phyloP scores from a whole-genome alignment of 768 basidiomycete species.

The Pulveroboletus sp. region DNA sequence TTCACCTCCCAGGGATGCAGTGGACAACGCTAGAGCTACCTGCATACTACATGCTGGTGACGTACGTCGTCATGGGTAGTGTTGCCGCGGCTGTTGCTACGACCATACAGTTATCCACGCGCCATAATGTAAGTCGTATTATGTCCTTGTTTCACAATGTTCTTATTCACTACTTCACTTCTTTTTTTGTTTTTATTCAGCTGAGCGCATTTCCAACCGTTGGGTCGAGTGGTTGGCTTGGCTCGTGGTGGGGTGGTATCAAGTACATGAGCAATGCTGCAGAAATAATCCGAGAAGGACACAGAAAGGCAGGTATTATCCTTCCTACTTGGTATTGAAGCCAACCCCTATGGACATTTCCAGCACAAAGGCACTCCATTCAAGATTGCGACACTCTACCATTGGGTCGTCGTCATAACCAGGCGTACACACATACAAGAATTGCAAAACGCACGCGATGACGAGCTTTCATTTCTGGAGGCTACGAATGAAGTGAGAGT shows the following conservation, averaged over 20 bases:
- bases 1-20: neutral
- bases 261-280: constrained; percentile 14
- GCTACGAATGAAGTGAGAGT: constrained; percentile 32
- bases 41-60: neutral
- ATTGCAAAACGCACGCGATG: constrained; percentile 35
- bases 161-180: neutral
- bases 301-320: constrained; percentile 20
- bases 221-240: constrained; percentile 20
- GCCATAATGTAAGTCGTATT: neutral
- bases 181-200: constrained; percentile 10
- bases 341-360: neutral
- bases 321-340: neutral
- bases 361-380: constrained; percentile 28
- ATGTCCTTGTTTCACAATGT: neutral
- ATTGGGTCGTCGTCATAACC: constrained; percentile 38
- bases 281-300: constrained; percentile 28
- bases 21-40: neutral
- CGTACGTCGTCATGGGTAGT: neutral
- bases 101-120: neutral
- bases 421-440: constrained; percentile 34
- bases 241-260: constrained; percentile 24
- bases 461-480: constrained; percentile 31
- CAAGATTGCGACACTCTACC: constrained; percentile 24
- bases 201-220: constrained; percentile 27
- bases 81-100: neutral